A percentile compares a stretch with the other conserved stretches of the same genome.
Conservation (phyloP, 306 rosid species). For the Rubus parviflorus region DNA sequence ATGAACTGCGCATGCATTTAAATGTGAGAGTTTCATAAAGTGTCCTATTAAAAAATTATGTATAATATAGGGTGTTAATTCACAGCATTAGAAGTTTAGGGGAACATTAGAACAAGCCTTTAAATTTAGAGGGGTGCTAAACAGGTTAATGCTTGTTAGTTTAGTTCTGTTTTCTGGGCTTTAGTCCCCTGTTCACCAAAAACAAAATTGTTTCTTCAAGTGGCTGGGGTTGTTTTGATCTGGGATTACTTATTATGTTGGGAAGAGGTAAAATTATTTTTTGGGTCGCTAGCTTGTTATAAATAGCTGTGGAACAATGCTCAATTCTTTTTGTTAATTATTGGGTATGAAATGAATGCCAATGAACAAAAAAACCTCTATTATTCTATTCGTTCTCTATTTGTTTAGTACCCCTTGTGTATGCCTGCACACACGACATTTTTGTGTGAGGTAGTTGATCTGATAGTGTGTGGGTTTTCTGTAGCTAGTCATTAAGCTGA, state of each 20-base stretch:
- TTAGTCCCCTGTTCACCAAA: neutral
- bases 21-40: neutral
- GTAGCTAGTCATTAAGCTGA: slow-evolving; percentile 1
- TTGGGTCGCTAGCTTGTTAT: neutral
- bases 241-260: neutral
- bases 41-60: neutral
- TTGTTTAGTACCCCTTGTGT: neutral
- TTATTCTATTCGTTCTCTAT: neutral
- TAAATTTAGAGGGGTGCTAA: neutral
- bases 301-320: neutral
- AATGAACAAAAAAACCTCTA: neutral
- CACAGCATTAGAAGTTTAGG: neutral
- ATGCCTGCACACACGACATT: neutral
- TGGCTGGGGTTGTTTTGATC: neutral
- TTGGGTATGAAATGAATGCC: slow-evolving; percentile 9
- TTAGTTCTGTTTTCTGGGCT: neutral
- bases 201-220: neutral
- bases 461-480: neutral
- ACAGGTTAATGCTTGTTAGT: neutral
- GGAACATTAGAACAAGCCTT: neutral
- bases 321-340: neutral
- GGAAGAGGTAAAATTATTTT: neutral
- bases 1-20: neutral
- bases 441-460: neutral
- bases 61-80: neutral